A percentile compares a stretch with the other conserved stretches of the same genome.
Evolutionary conservation across 2,329 filamentous ascomycete species (phyloP).

Genomic region (Cladosporium austrohemisphaericum): DNA sequence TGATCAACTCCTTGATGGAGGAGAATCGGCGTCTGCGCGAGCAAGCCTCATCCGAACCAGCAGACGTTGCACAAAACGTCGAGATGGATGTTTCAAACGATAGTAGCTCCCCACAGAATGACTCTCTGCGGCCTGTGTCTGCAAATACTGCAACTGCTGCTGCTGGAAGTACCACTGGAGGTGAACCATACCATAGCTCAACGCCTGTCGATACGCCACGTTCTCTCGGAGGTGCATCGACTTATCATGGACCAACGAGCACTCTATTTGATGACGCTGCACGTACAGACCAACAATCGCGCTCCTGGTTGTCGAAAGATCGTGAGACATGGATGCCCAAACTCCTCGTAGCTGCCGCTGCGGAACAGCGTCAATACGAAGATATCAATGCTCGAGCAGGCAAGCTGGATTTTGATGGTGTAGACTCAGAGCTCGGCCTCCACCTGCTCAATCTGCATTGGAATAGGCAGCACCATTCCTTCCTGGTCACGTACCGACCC

Average conservation of each 20-base stretch:
- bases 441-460: constrained; percentile 48
- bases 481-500: constrained; percentile 24
- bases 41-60: constrained; percentile 1
- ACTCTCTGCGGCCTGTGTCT: neutral
- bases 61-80: neutral
- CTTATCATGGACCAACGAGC: constrained; percentile 50
- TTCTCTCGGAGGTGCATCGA: constrained; percentile 32
- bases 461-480: constrained; percentile 25
- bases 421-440: constrained; percentile 51
- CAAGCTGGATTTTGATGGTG: constrained; percentile 54
- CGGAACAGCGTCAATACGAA: constrained; percentile 50
- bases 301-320: constrained; percentile 18
- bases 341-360: constrained; percentile 42
- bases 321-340: constrained; percentile 37
- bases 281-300: constrained; percentile 10
- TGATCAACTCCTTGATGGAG: constrained; percentile 18
- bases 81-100: constrained; percentile 28
- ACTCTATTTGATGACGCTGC: constrained; percentile 45
- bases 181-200: neutral
- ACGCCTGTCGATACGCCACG: constrained; percentile 15
- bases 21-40: constrained; percentile 22
- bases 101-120: neutral
- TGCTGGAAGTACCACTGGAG: neutral
- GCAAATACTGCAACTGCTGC: neutral
- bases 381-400: constrained; percentile 44